These are phyloP conservation scores for Podospora bellae-mahoneyi DNA, from an alignment of 495 filamentous ascomycete genomes.

Conservation along the genomic window DNA sequence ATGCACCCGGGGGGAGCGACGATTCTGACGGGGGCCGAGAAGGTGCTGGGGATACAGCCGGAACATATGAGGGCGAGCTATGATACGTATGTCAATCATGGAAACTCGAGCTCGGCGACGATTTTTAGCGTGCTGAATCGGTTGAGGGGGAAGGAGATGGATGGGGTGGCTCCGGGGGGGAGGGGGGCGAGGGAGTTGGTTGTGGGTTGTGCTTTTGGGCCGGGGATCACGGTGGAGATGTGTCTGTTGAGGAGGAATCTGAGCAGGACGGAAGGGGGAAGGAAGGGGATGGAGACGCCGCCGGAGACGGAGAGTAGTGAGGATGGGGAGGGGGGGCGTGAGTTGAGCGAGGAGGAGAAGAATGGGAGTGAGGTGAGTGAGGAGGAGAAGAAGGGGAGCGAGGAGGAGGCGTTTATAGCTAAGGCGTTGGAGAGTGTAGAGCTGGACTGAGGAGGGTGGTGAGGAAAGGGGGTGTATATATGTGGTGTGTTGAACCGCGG, in stretches of 20 bases:
- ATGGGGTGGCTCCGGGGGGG: conserved; percentile 43
- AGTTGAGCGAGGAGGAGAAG: conserved; percentile 26
- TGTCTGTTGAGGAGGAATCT: conserved; percentile 52
- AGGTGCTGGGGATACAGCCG: conserved; percentile 49
- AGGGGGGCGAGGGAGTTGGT: conserved; percentile 50
- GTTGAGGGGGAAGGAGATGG: conserved; percentile 56
- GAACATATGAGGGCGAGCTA: conserved; percentile 60
- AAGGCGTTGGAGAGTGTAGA: conserved; percentile 46
- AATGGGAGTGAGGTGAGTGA: conserved; percentile 18
- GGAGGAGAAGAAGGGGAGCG: conserved; percentile 17
- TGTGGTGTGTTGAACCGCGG: neutral
- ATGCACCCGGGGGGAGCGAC: conserved; percentile 64
- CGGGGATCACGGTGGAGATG: conserved; percentile 63
- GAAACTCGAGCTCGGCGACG: conserved; percentile 60
- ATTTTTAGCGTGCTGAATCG: conserved; percentile 59
- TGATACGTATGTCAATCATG: conserved; percentile 61
- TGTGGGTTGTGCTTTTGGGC: conserved; percentile 64
- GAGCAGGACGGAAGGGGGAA: conserved; percentile 5
- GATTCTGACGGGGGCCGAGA: conserved; percentile 59
- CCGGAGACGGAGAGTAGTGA: conserved; percentile 42
- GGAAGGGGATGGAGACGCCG: conserved; percentile 37
- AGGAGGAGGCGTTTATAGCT: conserved; percentile 35
- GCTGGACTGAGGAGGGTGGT: conserved; percentile 34
- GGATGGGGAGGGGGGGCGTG: conserved; percentile 31
- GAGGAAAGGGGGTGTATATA: neutral